Evolutionary conservation across 2,329 filamentous ascomycete species (phyloP).

Genomic region (Fusarium sp.): DNA sequence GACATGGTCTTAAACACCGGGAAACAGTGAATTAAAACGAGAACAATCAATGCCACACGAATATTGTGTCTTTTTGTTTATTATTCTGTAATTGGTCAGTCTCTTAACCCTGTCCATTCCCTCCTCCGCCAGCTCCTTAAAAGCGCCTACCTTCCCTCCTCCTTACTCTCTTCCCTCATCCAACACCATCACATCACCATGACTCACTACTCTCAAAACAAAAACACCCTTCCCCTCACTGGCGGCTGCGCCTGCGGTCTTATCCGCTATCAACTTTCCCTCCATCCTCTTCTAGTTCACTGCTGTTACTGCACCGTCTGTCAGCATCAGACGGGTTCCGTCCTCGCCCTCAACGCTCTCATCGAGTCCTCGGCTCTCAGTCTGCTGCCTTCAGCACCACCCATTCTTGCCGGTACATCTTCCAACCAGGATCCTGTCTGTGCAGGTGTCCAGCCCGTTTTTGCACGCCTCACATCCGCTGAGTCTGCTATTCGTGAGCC

Average conservation of each 20-base stretch:
- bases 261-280: slow-evolving; percentile 74
- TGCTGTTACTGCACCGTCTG: slow-evolving; percentile 64
- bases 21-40: slow-evolving; percentile 18
- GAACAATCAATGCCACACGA: slow-evolving; percentile 14
- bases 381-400: slow-evolving; percentile 48
- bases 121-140: neutral
- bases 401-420: slow-evolving; percentile 38
- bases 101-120: neutral
- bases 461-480: slow-evolving; percentile 39
- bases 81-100: slow-evolving; percentile 1
- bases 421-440: slow-evolving; percentile 21
- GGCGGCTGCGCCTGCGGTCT: slow-evolving; percentile 77
- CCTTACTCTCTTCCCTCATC: slow-evolving; percentile 1
- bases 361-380: slow-evolving; percentile 57
- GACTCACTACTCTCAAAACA: slow-evolving; percentile 46
- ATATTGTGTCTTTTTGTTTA: neutral
- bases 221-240: slow-evolving; percentile 50
- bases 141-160: neutral
- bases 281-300: slow-evolving; percentile 63
- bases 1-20: slow-evolving; percentile 3
- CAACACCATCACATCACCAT: slow-evolving; percentile 11
- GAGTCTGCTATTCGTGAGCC: slow-evolving; percentile 18
- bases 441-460: slow-evolving; percentile 34
- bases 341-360: slow-evolving; percentile 57
- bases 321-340: slow-evolving; percentile 60